Conservation (phyloP, 2,329 filamentous ascomycete species). For the Microdochium paspali region DNA sequence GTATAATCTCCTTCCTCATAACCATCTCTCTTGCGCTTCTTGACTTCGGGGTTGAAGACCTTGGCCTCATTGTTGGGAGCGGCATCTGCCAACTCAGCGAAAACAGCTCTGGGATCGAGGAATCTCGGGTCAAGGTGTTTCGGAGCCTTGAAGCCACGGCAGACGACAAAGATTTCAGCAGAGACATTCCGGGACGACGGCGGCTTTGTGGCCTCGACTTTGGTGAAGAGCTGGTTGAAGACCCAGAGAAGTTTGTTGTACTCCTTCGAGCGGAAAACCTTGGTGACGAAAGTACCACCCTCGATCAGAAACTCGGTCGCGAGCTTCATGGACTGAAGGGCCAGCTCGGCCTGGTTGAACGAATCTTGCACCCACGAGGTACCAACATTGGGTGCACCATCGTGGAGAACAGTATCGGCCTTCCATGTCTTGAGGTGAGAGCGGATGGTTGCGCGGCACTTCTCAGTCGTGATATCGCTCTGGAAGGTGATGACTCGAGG, state of each 20-base stretch:
- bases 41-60: conserved; percentile 93
- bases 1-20: conserved; percentile 95
- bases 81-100: conserved; percentile 79
- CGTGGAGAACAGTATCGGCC: conserved; percentile 89
- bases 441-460: conserved; percentile 83
- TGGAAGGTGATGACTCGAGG: conserved; percentile 92
- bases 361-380: conserved; percentile 97
- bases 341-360: conserved; percentile 92
- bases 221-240: conserved; percentile 90
- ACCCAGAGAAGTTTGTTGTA: conserved; percentile 96
- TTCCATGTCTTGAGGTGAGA: conserved; percentile 93
- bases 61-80: conserved; percentile 95
- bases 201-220: conserved; percentile 95
- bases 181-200: conserved; percentile 93
- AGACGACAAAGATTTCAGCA: conserved; percentile 97
- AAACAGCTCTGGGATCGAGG: conserved; percentile 80
- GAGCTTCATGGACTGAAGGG: conserved; percentile 81
- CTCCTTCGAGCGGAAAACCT: conserved; percentile 94
- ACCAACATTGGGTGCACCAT: conserved; percentile 96
- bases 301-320: conserved; percentile 87
- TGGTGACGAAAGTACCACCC: conserved; percentile 91
- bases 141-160: conserved; percentile 87
- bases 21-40: conserved; percentile 95
- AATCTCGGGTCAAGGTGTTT: conserved; percentile 90
- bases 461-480: conserved; percentile 95